phyloP scores from a whole-genome alignment of 805 yeast genomes.

The Schwanniomyces pseudopolymorphus region DNA sequence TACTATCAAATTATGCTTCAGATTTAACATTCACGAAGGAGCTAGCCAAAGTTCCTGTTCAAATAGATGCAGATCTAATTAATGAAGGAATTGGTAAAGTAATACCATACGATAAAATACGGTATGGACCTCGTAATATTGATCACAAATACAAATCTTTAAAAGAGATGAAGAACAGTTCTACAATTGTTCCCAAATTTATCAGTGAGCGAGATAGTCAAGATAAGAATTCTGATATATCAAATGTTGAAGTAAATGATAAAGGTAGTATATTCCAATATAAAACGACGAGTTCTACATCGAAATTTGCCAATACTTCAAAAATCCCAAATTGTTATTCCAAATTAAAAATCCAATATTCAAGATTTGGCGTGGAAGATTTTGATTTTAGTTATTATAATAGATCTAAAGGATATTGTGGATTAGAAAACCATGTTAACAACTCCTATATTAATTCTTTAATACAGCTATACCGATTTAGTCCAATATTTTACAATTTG shows the following conservation, averaged over 20 bases:
- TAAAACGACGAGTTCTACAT: slow-evolving; percentile 2
- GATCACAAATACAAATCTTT: slow-evolving; percentile 42
- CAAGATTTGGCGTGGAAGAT: slow-evolving; percentile 89
- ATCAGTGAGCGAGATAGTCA: slow-evolving; percentile 48
- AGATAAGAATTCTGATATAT: not conserved
- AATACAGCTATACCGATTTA: slow-evolving; percentile 76
- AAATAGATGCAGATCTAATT: slow-evolving; percentile 50
- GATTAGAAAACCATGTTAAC: slow-evolving; percentile 84
- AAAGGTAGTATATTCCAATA: slow-evolving; percentile 17
- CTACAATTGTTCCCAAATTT: slow-evolving; percentile 47
- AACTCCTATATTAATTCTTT: slow-evolving; percentile 73
- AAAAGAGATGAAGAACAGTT: slow-evolving; percentile 10
- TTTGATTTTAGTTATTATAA: slow-evolving; percentile 89
- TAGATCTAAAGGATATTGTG: slow-evolving; percentile 58
- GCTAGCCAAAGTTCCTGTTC: slow-evolving; percentile 57
- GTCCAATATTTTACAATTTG: slow-evolving; percentile 69
- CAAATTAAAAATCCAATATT: slow-evolving; percentile 73
- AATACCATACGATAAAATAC: slow-evolving; percentile 50
- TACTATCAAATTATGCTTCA: slow-evolving; percentile 79
- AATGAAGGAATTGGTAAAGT: slow-evolving; percentile 18
- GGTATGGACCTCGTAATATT: slow-evolving; percentile 57
- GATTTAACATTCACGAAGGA: slow-evolving; percentile 59
- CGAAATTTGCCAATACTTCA: not conserved
- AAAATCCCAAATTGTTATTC: slow-evolving; percentile 70
- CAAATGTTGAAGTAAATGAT: slow-evolving; percentile 7